Evolutionary conservation across 805 yeast genomes (phyloP), one percentile per base, ranked within the genome.

Genomic region (Yamadazyma phyllophila): DNA sequence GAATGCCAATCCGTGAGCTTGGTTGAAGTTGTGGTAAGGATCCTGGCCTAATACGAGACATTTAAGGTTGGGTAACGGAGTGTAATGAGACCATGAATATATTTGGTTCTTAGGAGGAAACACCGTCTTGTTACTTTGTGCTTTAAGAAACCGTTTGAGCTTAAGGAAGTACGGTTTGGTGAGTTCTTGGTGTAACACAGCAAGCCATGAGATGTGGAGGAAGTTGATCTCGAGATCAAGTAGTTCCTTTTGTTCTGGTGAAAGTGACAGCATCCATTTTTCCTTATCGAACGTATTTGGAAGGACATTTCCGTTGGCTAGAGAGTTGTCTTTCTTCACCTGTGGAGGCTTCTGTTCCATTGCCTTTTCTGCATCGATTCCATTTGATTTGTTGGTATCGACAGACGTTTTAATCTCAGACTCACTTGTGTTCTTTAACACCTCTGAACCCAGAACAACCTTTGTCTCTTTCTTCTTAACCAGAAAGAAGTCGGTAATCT

Each of bases 1-100:
- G 56, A 94, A 94, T 2, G 99, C 98, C 26, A 94, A 69, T 0
- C 99, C 99, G 59, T 94, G 99, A 0, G 99, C 99, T 63, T 94
- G 99, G 61, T 87, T 86, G 55, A 66, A 65, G 62, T 90, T 89
- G 64, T 94, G 99, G 62, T 94, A 94, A 0, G 99, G 99, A 62
- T 94, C 99, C 63, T 94, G 99, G 1, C 99, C 99, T 37, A 94
- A 69, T 10, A 94, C 77, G 1, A 94, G 76, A 24, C 92, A 94
- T 57, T 81, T 83, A 14, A 90, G 86, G 2, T 77, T 62, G 3
- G 80, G 69, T 15, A 92, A 69, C 0, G 96, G 96, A 0, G 98
- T 89, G 13, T 83, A 72, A 27, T 89, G 77, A 2, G 95, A 83
- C 97, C 98, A 94, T 0, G 97, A 88, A 61, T 94, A 94, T 15